Evolutionary conservation across 2,329 filamentous ascomycete species (phyloP), one percentile per base, ranked within the genome.

Genomic region (Penicillium sp.): DNA sequence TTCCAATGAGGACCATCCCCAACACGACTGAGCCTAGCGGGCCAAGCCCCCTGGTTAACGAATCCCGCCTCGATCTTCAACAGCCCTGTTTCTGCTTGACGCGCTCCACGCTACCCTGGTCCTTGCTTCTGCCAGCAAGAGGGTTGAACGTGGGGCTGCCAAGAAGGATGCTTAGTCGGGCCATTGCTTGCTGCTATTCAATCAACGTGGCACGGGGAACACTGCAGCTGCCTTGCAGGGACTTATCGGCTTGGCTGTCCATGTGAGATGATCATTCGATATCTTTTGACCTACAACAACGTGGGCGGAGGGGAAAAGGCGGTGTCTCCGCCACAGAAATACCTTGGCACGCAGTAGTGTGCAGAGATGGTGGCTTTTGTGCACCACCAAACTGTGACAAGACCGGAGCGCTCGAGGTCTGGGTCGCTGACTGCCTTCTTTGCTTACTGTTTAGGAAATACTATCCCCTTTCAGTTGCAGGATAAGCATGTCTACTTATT

Each of bases 271-370:
- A 45, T 28, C 18, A 34, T 46, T 46, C 14, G 29, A 32, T 16
- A 9, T 10, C 7, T 8, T 18, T 18, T 32, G 14, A 14, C 29
- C 29, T 32, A 8, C n/a, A 10, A 14, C 3, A 4, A 18, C 18
- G 22, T 44, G 37, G 18, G 37, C 46, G 47, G 47, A 49, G 47
- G 44, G 48, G 36, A 20, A 54, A 59, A 46, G 40, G 56, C 56
- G 56, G 56, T 58, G 55, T 55, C 53, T 55, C 39, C 48, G 50
- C 47, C 49, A 49, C 40, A 36, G 44, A 46, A 35, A 50, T 51
- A 8, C 31, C 55, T 58, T 59, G 51, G 53, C 56, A 42, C 38
- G 42, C 43, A 47, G 34, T 7, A 34, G 16, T 34, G 31, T 34
- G 31, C 31, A 34, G 16, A 41, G 34, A 36, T 46, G 9, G 47